Evolutionary conservation across 345 rosid species (phyloP).

Genomic region (Streptanthus diversifolius): DNA sequence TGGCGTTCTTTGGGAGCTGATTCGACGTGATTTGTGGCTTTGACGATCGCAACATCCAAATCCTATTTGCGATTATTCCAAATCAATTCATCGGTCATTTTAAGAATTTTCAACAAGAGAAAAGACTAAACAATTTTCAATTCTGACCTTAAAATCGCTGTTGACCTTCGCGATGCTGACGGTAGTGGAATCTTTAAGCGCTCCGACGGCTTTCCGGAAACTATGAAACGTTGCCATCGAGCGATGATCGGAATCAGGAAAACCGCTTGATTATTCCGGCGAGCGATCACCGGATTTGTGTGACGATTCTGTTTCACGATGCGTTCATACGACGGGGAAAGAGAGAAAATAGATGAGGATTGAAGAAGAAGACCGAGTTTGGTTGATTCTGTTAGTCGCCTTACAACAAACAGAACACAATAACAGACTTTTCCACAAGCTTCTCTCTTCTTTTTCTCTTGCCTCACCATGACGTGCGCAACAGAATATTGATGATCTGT

Average conservation of each 20-base stretch:
- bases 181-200: constrained; percentile 91
- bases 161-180: constrained; percentile 95
- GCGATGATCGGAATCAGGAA: background rate
- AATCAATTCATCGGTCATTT: background rate
- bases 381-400: constrained; percentile 28
- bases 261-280: background rate
- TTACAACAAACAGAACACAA: constrained; percentile 26
- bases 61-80: constrained; percentile 47
- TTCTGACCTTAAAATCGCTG: constrained; percentile 82
- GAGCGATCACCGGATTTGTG: background rate
- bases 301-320: background rate
- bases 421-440: constrained; percentile 37
- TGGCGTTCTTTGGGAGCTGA: constrained; percentile 87
- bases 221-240: constrained; percentile 43
- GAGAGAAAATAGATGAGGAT: background rate
- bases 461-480: constrained; percentile 19
- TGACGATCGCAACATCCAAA: constrained; percentile 90
- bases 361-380: constrained; percentile 18
- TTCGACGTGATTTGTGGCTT: constrained; percentile 93
- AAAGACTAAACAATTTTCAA: background rate
- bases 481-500: constrained; percentile 13
- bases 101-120: background rate
- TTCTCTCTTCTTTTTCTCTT: constrained; percentile 6
- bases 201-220: constrained; percentile 90
- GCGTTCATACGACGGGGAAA: background rate